Conservation (phyloP, 2,329 filamentous ascomycete genomes). For the Fusarium setosum region DNA sequence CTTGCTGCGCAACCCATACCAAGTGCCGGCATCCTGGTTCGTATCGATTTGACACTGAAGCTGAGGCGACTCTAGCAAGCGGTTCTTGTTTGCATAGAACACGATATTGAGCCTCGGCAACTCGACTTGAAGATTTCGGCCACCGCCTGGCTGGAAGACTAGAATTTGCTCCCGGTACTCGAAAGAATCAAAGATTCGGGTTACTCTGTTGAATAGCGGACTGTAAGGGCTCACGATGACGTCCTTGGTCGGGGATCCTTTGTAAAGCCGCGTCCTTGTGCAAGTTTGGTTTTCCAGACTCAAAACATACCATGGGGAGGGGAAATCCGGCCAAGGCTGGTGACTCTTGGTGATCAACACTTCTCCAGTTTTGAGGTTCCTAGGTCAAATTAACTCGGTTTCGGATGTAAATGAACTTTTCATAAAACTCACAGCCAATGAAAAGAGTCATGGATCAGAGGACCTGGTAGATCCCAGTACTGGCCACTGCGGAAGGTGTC, state of each 20-base stretch:
- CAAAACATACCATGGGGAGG: conserved; percentile 21
- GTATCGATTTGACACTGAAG: conserved; percentile 63
- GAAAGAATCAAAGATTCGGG: conserved; percentile 33
- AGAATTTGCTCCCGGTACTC: conserved; percentile 30
- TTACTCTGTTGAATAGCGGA: conserved; percentile 33
- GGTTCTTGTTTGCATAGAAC: conserved; percentile 60
- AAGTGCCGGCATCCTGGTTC: conserved; percentile 69
- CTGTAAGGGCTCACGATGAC: conserved; percentile 36
- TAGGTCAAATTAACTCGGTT: background rate
- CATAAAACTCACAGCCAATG: conserved; percentile 66
- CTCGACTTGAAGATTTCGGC: conserved; percentile 55
- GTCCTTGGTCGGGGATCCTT: conserved; percentile 3
- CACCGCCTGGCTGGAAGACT: conserved; percentile 32
- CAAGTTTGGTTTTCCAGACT: conserved; percentile 22
- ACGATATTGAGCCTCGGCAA: conserved; percentile 63
- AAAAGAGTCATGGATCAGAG: conserved; percentile 60
- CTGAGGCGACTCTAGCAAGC: conserved; percentile 60
- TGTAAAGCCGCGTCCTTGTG: background rate
- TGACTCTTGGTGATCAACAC: conserved; percentile 32
- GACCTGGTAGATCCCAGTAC: conserved; percentile 59
- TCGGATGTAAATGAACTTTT: background rate
- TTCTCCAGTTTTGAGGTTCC: conserved; percentile 31
- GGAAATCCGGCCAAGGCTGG: conserved; percentile 29
- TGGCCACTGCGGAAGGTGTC: conserved; percentile 22
- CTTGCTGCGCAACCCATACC: conserved; percentile 70